Evolutionary conservation across 2,329 filamentous ascomycete species (phyloP).

Genomic region (Helminthosporium solani): DNA sequence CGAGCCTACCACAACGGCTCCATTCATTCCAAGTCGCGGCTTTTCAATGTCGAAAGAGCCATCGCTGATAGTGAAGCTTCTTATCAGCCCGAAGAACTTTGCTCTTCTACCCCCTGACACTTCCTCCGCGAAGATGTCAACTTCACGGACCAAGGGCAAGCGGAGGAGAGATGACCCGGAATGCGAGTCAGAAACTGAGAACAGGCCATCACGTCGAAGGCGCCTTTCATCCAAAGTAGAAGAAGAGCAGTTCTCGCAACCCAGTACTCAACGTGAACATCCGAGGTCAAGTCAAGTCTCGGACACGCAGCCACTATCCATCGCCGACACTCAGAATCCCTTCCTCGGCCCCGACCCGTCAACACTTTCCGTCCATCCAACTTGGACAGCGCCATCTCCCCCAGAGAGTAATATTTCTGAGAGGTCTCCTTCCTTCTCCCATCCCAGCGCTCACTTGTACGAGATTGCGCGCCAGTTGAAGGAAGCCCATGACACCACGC

Average conservation of each 20-base stretch:
- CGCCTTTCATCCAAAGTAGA: neutral
- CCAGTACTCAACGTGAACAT: neutral
- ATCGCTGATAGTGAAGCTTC: neutral
- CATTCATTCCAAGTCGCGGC: too few relatives aligned
- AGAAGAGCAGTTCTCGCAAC: neutral
- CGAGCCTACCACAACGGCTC: neutral
- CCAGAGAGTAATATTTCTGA: neutral
- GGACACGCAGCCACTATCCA: neutral
- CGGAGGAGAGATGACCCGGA: neutral
- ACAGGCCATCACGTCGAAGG: neutral
- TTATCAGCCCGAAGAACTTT: neutral
- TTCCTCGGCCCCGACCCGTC: neutral
- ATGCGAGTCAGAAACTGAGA: neutral
- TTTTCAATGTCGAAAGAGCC: too few relatives aligned
- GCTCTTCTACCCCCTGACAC: neutral
- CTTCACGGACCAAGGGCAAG: neutral
- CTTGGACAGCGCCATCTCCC: neutral
- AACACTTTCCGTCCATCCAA: neutral
- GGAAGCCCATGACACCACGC: constrained; percentile 1
- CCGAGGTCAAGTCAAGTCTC: neutral
- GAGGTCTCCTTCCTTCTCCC: neutral
- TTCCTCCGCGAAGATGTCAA: neutral
- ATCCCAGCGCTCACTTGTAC: neutral
- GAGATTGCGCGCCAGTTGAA: constrained; percentile 2
- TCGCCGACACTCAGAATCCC: neutral